Evolutionary conservation across 2,329 filamentous ascomycete species (phyloP).

Genomic region (Endoconidiophora polonica): DNA sequence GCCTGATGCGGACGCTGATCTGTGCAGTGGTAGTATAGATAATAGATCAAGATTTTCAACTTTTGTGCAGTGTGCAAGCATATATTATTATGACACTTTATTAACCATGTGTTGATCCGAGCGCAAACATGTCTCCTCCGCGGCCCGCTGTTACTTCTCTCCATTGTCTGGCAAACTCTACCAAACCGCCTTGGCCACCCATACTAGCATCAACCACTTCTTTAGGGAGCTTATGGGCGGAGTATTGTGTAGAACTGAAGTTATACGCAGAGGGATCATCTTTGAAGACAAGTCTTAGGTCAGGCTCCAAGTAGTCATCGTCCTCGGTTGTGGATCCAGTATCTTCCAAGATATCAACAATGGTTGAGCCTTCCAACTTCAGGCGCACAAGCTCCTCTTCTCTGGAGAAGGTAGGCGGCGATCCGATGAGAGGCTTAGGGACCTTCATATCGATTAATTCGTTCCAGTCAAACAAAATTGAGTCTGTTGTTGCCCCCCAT

Average conservation of each 20-base stretch:
- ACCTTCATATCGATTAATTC: slow-evolving; percentile 64
- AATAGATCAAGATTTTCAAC: no score
- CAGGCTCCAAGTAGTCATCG: slow-evolving; percentile 38
- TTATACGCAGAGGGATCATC: slow-evolving; percentile 81
- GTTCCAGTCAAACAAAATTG: slow-evolving; percentile 74
- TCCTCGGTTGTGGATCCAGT: slow-evolving; percentile 16
- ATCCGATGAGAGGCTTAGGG: slow-evolving; percentile 37
- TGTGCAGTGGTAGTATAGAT: no score
- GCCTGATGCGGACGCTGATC: no score
- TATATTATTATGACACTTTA: no score
- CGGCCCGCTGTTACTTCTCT: slow-evolving; percentile 36
- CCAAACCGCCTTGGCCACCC: slow-evolving; percentile 56
- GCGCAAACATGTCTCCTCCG: slow-evolving; percentile 25
- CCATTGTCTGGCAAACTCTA: slow-evolving; percentile 67
- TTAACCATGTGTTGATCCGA: slow-evolving; percentile 13
- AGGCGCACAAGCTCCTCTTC: slow-evolving; percentile 20
- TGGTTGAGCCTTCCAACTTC: slow-evolving; percentile 14
- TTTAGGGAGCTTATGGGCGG: slow-evolving; percentile 84
- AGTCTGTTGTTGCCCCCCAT: slow-evolving; percentile 81
- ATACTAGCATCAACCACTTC: slow-evolving; percentile 66
- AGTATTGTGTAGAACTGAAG: slow-evolving; percentile 74
- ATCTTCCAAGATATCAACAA: slow-evolving; percentile 17
- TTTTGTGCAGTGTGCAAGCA: no score
- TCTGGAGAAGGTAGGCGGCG: slow-evolving; percentile 22
- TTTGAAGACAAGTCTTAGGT: slow-evolving; percentile 65